Percentiles rank a stretch among this genome's conserved stretches.
Evolutionary conservation across 371 early-diverging fungal genomes (phyloP).

Genomic region (Actinomortierella ambigua): DNA sequence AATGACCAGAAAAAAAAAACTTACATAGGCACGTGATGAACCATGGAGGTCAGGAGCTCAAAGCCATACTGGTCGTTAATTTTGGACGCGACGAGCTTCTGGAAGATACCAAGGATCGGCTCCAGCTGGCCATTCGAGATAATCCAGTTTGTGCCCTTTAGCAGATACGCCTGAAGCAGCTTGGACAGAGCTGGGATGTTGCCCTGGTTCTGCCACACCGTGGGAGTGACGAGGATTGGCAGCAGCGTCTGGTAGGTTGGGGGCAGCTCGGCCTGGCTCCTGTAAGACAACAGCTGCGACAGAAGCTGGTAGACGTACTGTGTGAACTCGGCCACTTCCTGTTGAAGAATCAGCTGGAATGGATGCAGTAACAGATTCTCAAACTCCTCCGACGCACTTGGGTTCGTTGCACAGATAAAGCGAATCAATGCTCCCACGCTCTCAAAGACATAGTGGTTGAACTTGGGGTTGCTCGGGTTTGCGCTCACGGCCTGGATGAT

Average conservation of each 20-base stretch:
- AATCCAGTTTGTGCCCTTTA: constrained; percentile 66
- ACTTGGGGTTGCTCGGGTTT: constrained; percentile 97
- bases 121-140: constrained; percentile 69
- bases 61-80: constrained; percentile 88
- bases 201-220: constrained; percentile 86
- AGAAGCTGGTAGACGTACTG: constrained; percentile 97
- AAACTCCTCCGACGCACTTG: constrained; percentile 73
- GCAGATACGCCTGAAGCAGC: constrained; percentile 84
- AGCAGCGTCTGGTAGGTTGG: constrained; percentile 73
- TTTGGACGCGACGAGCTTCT: constrained; percentile 87
- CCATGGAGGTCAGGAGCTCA: constrained; percentile 75
- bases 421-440: constrained; percentile 87
- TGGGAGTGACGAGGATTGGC: constrained; percentile 80
- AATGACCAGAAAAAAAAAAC: constrained; percentile 13
- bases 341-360: constrained; percentile 89
- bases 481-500: constrained; percentile 85
- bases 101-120: constrained; percentile 92
- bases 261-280: constrained; percentile 71
- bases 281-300: constrained; percentile 82
- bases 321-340: constrained; percentile 89
- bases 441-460: constrained; percentile 97
- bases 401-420: constrained; percentile 66
- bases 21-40: constrained; percentile 72
- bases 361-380: constrained; percentile 78
- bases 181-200: constrained; percentile 94